Conservation (phyloP, 2,329 filamentous ascomycete species). For the Diaporthe vaccinii region DNA sequence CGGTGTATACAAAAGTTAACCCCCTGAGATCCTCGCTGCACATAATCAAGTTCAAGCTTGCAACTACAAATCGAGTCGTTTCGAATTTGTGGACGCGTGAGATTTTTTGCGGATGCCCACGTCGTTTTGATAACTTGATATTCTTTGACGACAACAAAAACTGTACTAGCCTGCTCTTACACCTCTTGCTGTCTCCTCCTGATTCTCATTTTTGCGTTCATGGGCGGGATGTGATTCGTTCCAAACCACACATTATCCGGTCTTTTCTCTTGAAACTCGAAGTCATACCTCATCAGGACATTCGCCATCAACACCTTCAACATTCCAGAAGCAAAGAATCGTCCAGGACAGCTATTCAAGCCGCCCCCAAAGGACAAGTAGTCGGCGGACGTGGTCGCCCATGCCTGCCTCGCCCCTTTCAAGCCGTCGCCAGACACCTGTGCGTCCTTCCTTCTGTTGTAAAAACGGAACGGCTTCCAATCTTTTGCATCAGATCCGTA, state of each 20-base stretch:
- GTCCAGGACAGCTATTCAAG: constrained; percentile 54
- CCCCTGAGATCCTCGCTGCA: not conserved
- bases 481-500: constrained; percentile 49
- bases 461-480: constrained; percentile 56
- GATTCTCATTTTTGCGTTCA: constrained; percentile 48
- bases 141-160: not conserved
- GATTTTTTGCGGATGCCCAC: not conserved
- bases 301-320: constrained; percentile 52
- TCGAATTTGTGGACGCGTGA: not conserved
- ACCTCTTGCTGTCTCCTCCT: constrained; percentile 42
- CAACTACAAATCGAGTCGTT: not conserved
- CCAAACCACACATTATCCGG: constrained; percentile 51
- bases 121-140: constrained; percentile 1
- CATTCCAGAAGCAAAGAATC: constrained; percentile 55
- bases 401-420: constrained; percentile 44
- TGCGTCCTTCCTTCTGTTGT: constrained; percentile 26
- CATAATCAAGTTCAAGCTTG: not conserved
- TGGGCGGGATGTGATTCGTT: constrained; percentile 47
- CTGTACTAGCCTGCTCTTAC: constrained; percentile 4
- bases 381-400: constrained; percentile 50
- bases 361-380: constrained; percentile 55
- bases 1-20: not conserved
- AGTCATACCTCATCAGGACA: constrained; percentile 46
- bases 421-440: constrained; percentile 34
- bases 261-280: constrained; percentile 45